Evolutionary conservation across 1,284 basidiomycete species (phyloP), one percentile per base, ranked within the genome.

Genomic region (Pyrrhoderma noxium): DNA sequence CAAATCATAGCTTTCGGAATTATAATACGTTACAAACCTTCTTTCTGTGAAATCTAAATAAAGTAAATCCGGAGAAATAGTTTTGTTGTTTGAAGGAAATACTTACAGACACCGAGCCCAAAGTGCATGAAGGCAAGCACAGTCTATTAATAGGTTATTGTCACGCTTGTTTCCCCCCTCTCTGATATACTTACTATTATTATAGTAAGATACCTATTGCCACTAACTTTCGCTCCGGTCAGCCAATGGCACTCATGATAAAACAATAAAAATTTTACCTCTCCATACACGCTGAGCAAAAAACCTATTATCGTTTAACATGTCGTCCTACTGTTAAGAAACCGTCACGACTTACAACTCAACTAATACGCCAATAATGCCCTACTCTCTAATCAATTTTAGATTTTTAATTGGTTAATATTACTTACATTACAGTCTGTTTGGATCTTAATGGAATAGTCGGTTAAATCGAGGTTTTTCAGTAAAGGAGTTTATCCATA

Each of bases 231-330:
- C 11, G n/a, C n/a, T 31, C 11, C 27, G 11, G 7, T 31, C 11
- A 31, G 27, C 27, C 11, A 31, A 31, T 11, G 27, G 11, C 5
- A 31, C 11, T 31, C 27, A 31, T 5, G 11, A 5, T 31, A 5
- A 5, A 31, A 5, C 27, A 31, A 5, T 11, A 31, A 31, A 31
- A 11, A 5, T 5, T 11, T 31, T 61, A 56, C 63, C 62, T 56
- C 59, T 59, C 61, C 61, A 65, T 14, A 65, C 62, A 25, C 65
- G 60, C 8, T 60, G 59, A 36, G 64, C 64, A 54, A 65, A 66
- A 56, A 65, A 66, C 16, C 64, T 64, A 35, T 27, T 19, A 25
- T 23, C 37, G 34, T 22, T 43, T 56, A 51, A 41, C 42, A 52
- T 11, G 19, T 55, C n/a, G 46, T 34, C 25, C 21, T 14, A 13